phyloP scores from a whole-genome alignment of 1,139 yeast species.

The Sugiyamaella neomexicana region DNA sequence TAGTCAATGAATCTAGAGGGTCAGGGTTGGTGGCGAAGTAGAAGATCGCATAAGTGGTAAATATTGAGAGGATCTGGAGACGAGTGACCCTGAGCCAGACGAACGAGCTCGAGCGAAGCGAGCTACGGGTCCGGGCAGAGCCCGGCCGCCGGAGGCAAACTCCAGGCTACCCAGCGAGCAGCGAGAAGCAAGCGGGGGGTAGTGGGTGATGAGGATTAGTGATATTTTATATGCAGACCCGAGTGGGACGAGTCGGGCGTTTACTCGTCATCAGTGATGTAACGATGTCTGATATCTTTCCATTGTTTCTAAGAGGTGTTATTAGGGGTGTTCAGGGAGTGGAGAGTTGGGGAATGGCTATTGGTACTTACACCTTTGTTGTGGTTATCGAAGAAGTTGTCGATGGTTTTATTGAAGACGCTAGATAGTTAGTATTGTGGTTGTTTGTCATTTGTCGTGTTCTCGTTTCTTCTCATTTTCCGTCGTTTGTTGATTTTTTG shows the following conservation, averaged over 20 bases:
- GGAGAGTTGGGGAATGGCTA: too few relatives aligned
- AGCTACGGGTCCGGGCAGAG: too few relatives aligned
- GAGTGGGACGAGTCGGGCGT: not conserved
- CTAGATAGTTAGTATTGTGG: conserved; percentile 27
- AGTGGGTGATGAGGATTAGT: too few relatives aligned
- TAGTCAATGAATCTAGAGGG: not conserved
- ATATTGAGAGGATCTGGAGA: too few relatives aligned
- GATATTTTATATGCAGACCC: not conserved
- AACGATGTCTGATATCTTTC: conserved; percentile 82
- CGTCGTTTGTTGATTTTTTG: not conserved
- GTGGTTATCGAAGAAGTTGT: conserved; percentile 80
- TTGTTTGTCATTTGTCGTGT: conserved; percentile 8
- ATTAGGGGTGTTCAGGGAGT: conserved; percentile 1
- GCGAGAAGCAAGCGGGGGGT: too few relatives aligned
- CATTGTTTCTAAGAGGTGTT: conserved; percentile 63
- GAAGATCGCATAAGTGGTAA: not conserved
- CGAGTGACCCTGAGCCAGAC: too few relatives aligned
- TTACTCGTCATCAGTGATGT: conserved; percentile 41
- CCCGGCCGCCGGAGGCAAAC: too few relatives aligned
- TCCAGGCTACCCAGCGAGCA: not conserved
- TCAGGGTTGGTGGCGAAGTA: not conserved
- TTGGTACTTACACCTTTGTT: conserved; percentile 63
- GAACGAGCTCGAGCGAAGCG: too few relatives aligned
- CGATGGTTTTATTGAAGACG: conserved; percentile 75
- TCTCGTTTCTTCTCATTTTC: not conserved